These are phyloP conservation scores for Zymoseptoria brevis DNA, from an alignment of 2,329 filamentous ascomycete species.

Conservation along the genomic window DNA sequence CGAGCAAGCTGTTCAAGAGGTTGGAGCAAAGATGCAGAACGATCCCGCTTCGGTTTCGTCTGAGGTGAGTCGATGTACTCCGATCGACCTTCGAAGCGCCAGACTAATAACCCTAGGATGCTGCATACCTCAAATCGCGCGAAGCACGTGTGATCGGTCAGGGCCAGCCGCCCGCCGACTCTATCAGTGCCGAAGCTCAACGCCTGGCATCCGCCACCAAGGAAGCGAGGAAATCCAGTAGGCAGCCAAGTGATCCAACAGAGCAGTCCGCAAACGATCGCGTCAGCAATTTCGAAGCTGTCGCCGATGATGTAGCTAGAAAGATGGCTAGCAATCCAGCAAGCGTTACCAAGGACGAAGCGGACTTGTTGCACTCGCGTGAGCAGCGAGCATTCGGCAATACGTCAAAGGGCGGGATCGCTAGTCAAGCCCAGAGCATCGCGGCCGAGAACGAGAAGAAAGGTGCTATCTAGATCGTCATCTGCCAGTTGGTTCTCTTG, in stretches of 20 bases:
- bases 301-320: slow-evolving; percentile 22
- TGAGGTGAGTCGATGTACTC: slow-evolving; percentile 12
- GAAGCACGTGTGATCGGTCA: slow-evolving; percentile 31
- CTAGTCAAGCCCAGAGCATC: slow-evolving; percentile 27
- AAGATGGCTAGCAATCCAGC: slow-evolving; percentile 30
- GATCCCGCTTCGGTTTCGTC: slow-evolving; percentile 29
- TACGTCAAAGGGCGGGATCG: slow-evolving; percentile 28
- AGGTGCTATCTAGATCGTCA: background rate
- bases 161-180: slow-evolving; percentile 22
- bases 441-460: slow-evolving; percentile 25
- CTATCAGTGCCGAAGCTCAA: slow-evolving; percentile 34
- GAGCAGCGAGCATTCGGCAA: slow-evolving; percentile 28
- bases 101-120: slow-evolving; percentile 24
- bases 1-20: slow-evolving; percentile 23
- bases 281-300: slow-evolving; percentile 27
- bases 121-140: slow-evolving; percentile 35
- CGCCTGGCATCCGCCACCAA: slow-evolving; percentile 31
- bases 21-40: slow-evolving; percentile 24
- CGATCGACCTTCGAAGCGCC: background rate
- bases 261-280: slow-evolving; percentile 28
- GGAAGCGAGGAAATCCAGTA: slow-evolving; percentile 13
- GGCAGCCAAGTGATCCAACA: slow-evolving; percentile 13
- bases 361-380: slow-evolving; percentile 24
- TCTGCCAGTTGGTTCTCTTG: background rate
- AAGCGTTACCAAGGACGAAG: slow-evolving; percentile 29